Base-by-base conservation (phyloP, 1,284 basidiomycete genomes). In the Cryptococcus sp. region DNA sequence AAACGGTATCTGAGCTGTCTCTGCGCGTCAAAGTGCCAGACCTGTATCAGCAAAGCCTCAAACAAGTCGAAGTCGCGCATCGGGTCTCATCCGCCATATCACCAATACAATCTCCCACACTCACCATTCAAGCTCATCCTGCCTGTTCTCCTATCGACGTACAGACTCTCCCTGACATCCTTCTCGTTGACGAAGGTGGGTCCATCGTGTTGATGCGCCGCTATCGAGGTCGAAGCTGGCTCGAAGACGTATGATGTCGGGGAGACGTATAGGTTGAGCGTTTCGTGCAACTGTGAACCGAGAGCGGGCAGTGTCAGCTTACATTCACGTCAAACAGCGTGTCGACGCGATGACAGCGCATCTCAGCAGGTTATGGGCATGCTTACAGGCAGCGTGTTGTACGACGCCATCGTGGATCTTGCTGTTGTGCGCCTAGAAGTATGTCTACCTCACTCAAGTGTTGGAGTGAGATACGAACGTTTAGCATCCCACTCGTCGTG, bases 261-360 rank as follows among this genome's bases (percentile, higher is more conserved):
- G 5, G 76, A 77, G 61, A 79, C 72, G 65, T 79, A 79, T 46
- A 79, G 71, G 60, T 78, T 78, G 60, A 76, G 71, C 20, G 75
- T 75, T 65, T 79, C 77, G 66, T 79, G 75, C 23, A 79, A 69
- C 76, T 78, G 19, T 40, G 39, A 10, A 35, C 30, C 30, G 8
- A 10, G 13, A 35, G 30, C 10, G 10, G 30, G 30, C 30, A 35
- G 8, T 8, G 30, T 35, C 30, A 35, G 30, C 10, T 2, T 35
- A 8, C 8, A 5, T 2, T 35, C 30, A 13, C 30, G 30, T 35
- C 30, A 35, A 2, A 8, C 5, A 13, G 30, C 30, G 7, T 13
- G 30, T 10, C 30, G 13, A 35, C 30, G 30, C 7, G 7, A 13
- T 35, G 8, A 35, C 30, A 35, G 7, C 30, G 30, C 10, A 3